Evolutionary conservation across 2,329 filamentous ascomycete species (phyloP), one percentile per base, ranked within the genome.

Genomic region (Chlorencoelia australis): DNA sequence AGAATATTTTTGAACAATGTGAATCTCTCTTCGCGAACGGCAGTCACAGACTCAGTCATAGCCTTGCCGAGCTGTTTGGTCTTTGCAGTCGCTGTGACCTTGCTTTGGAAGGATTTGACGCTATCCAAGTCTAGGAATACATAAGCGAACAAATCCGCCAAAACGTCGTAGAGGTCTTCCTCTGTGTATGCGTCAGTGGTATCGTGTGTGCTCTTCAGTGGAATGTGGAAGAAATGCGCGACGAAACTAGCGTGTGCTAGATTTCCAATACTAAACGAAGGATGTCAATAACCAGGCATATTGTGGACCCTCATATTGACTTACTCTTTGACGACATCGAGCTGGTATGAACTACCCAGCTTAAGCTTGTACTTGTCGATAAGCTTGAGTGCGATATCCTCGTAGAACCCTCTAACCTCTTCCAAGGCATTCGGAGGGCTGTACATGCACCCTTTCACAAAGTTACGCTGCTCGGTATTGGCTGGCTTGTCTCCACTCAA

Each of bases 111-210:
- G 4, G 68, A 75, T 58, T 76, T 79, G 46, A 68, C 70, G 0
- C 73, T 68, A 46, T 88, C 77, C 5, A 76, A 73, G 20, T 46
- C 42, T 50, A 76, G 68, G 63, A 82, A 80, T 43, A 83, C 66
- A 52, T 71, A 67, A 8, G 68, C 66, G 52, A 77, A 84, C 33
- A 86, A 71, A 10, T 75, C 67, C 0, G 78, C 66, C 17, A 86
- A 67, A 3, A 58, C 15, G 6, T 4, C 7, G 7, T 26, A 27
- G 38, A 40, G 33, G 74, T 39, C 11, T 17, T 28, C 30, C 29
- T 36, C 33, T 2, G 33, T 36, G 9, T 30, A 36, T 17, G 25
- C 33, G 7, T 36, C 26, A 22, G 21, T 27, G 9, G 10, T 5
- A 14, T 36, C 33, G 6, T 19, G 21, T 7, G 13, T 30, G 16